Evolutionary conservation across 2,329 filamentous ascomycete species (phyloP), one percentile per base, ranked within the genome.

Genomic region (Herpomyces periplanetae): DNA sequence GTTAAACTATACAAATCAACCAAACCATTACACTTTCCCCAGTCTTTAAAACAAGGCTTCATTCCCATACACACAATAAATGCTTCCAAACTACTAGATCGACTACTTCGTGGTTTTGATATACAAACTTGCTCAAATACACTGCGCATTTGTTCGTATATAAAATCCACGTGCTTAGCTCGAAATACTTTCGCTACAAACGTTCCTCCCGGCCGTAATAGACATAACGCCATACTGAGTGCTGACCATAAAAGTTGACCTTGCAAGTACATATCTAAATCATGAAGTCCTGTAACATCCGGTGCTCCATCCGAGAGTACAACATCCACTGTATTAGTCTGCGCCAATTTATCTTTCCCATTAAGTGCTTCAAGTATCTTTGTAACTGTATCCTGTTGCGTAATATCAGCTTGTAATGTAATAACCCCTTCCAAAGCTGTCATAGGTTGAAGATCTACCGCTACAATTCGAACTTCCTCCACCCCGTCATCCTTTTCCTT

Each of bases 161-260:
- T 52, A 10, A 91, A 45, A 33, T 91, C 80, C n/a, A 91, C 73
- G 31, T 91, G 80, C 29, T 71, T 61, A 8, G 68, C 73, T 8
- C 80, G 48, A 43, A 96, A 96, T 24, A 96, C 88, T 45, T 96
- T 96, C 23, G 80, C 80, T 4, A 96, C 75, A 30, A 96, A 96
- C 32, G 69, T 85, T 25, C 80, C 80, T 16, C 80, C 80, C 0
- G 73, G 73, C 23, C 65, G 64, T 10, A 96, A 51, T 6, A 96
- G 71, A 34, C 75, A 85, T 6, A 88, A 54, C 0, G 80, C 71
- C 2, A 96, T 54, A 36, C 88, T 87, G 9, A 96, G 51, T 0
- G 80, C 80, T 0, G 75, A 69, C 38, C 84, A 88, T 19, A 96
- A 59, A 5, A 96, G 51, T 39, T 91, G 80, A 5, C 66, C 73